phyloP scores from a whole-genome alignment of 1,284 basidiomycete species.

The Cutaneotrichosporon mucoides region DNA sequence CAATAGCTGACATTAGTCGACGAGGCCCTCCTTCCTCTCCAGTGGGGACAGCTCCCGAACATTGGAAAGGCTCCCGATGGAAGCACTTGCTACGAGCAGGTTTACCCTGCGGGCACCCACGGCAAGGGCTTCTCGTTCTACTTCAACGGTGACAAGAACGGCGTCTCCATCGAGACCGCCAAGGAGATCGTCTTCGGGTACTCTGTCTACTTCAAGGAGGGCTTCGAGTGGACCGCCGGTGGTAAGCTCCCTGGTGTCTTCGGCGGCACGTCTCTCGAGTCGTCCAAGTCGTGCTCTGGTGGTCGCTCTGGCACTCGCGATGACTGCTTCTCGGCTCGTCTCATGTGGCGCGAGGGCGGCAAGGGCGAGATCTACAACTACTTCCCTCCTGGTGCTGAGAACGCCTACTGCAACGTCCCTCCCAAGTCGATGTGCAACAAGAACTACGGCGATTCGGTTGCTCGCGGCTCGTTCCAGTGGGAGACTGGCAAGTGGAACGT shows the following conservation, averaged over 20 bases:
- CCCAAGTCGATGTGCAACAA: slow-evolving; percentile 35
- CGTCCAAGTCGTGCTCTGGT: slow-evolving; percentile 47
- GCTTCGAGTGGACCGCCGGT: slow-evolving; percentile 47
- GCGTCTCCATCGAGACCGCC: slow-evolving; percentile 31
- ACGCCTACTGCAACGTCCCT: slow-evolving; percentile 28
- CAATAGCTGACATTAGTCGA: slow-evolving; percentile 17
- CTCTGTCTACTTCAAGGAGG: slow-evolving; percentile 43
- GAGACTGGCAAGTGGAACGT: slow-evolving; percentile 60
- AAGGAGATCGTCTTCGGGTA: slow-evolving; percentile 45
- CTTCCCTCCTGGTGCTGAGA: slow-evolving; percentile 15
- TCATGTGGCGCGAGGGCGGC: slow-evolving; percentile 49
- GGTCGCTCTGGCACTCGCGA: slow-evolving; percentile 42
- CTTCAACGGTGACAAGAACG: slow-evolving; percentile 24
- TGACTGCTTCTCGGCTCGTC: slow-evolving; percentile 46
- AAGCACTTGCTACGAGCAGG: slow-evolving; percentile 17
- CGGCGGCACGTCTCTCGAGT: slow-evolving; percentile 28
- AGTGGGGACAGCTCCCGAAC: slow-evolving; percentile 34
- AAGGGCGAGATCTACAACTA: slow-evolving; percentile 47
- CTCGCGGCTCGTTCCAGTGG: slow-evolving; percentile 68
- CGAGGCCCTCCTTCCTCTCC: slow-evolving; percentile 35
- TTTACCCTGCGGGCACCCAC: slow-evolving; percentile 36
- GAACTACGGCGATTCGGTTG: slow-evolving; percentile 53
- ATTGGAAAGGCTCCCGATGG: slow-evolving; percentile 39
- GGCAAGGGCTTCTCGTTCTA: slow-evolving; percentile 40
- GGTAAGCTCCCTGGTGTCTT: slow-evolving; percentile 51